Evolutionary conservation across 306 rosid species (phyloP).

Genomic region (Rosa lucieae): DNA sequence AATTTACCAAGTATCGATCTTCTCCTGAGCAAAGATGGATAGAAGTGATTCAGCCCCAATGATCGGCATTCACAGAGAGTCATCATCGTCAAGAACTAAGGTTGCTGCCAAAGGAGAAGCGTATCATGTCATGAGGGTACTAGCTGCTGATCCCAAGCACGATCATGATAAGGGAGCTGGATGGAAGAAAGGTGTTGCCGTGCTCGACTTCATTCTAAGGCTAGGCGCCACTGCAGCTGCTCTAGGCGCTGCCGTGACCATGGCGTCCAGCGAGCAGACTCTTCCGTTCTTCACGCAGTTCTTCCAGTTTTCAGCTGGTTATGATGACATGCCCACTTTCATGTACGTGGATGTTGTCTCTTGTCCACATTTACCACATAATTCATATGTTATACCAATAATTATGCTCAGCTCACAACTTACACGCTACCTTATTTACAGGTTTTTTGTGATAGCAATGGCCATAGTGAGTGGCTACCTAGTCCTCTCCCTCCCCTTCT

Average conservation of each 20-base stretch:
- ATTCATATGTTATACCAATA: background rate
- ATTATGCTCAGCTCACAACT: background rate
- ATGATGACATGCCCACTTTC: constrained; percentile 54
- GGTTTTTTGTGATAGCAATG: constrained; percentile 69
- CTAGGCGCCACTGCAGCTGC: constrained; percentile 49
- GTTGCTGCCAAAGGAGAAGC: constrained; percentile 41
- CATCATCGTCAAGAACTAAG: constrained; percentile 30
- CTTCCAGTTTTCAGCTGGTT: constrained; percentile 67
- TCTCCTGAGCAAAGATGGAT: constrained; percentile 30
- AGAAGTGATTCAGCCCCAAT: constrained; percentile 27
- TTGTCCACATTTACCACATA: background rate
- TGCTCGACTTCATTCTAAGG: constrained; percentile 58
- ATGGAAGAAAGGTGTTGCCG: constrained; percentile 60
- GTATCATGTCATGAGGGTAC: constrained; percentile 14
- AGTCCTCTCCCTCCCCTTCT: constrained; percentile 65
- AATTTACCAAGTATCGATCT: background rate
- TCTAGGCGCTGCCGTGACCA: constrained; percentile 50
- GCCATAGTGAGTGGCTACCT: constrained; percentile 61
- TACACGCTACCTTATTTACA: constrained; percentile 23
- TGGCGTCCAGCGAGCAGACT: constrained; percentile 48
- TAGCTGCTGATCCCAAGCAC: constrained; percentile 18
- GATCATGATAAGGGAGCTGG: constrained; percentile 33
- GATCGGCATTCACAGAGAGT: constrained; percentile 32
- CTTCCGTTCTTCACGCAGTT: constrained; percentile 80
- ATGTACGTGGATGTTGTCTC: constrained; percentile 33